A percentile compares a stretch with the other conserved stretches of the same genome.
Evolutionary conservation across 2,329 filamentous ascomycete genomes (phyloP).

Genomic region (Acephala macrosclerotiorum): DNA sequence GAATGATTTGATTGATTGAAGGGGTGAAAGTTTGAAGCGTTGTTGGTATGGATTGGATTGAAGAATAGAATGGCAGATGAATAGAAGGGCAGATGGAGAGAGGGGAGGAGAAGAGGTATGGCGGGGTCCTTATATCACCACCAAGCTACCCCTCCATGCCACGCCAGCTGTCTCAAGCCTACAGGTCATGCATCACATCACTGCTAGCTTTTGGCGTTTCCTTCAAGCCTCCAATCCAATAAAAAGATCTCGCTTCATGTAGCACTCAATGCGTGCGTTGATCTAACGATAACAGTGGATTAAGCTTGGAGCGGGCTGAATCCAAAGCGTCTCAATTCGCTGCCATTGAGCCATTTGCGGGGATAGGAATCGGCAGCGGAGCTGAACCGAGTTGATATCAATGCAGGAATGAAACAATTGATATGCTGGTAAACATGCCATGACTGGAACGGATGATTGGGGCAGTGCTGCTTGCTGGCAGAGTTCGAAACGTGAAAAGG

Average conservation of each 20-base stretch:
- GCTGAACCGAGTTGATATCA: background rate
- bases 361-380: background rate
- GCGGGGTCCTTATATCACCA: background rate
- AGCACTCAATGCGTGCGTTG: background rate
- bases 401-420: too few species aligned
- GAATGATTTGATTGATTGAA: background rate
- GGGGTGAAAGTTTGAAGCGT: background rate
- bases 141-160: background rate
- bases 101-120: background rate
- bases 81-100: background rate
- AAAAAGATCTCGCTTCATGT: background rate
- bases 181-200: background rate
- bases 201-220: background rate
- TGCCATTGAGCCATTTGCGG: background rate
- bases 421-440: too few species aligned
- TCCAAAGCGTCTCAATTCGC: background rate
- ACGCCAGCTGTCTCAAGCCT: background rate
- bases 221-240: background rate
- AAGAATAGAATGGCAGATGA: background rate
- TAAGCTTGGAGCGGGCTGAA: too few species aligned
- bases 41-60: background rate
- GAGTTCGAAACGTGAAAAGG: background rate
- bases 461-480: background rate
- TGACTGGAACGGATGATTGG: too few species aligned
- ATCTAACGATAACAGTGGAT: background rate